phyloP scores from a whole-genome alignment of 192 early-diverging fungal species.

The Coemansia sp. region DNA sequence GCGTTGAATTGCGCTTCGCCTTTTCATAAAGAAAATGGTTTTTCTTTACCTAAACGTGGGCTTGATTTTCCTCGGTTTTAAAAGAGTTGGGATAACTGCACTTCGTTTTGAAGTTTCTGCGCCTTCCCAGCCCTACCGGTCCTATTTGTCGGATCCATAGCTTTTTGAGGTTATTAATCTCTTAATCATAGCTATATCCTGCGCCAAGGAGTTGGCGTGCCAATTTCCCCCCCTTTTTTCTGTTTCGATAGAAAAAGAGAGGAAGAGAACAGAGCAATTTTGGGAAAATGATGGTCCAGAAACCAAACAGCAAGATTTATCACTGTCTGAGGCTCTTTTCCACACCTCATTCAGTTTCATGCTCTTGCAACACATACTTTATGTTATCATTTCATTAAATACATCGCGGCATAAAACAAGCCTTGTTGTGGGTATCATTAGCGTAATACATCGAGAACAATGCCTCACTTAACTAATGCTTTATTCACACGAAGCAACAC shows the following conservation, averaged over 20 bases:
- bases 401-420: no score
- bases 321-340: slow-evolving; percentile 22
- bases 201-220: slow-evolving; percentile 49
- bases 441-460: no score
- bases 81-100: slow-evolving; percentile 4
- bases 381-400: neutral
- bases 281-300: slow-evolving; percentile 20
- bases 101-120: slow-evolving; percentile 34
- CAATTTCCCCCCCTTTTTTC: slow-evolving; percentile 1
- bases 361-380: slow-evolving; percentile 38
- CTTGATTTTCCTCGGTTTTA: slow-evolving; percentile 10
- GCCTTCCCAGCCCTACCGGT: slow-evolving; percentile 6
- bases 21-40: neutral
- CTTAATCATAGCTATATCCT: slow-evolving; percentile 25
- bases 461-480: no score
- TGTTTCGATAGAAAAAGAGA: no score
- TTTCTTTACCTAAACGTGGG: slow-evolving; percentile 12
- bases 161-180: neutral
- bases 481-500: no score
- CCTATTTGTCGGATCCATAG: slow-evolving; percentile 29
- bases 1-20: neutral
- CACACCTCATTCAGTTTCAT: slow-evolving; percentile 37
- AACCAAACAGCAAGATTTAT: slow-evolving; percentile 35
- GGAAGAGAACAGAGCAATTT: neutral
- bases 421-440: no score